These are phyloP conservation scores for Ilyonectria sp. DNA, from an alignment of 2,329 filamentous ascomycete genomes.

Conservation along the genomic window DNA sequence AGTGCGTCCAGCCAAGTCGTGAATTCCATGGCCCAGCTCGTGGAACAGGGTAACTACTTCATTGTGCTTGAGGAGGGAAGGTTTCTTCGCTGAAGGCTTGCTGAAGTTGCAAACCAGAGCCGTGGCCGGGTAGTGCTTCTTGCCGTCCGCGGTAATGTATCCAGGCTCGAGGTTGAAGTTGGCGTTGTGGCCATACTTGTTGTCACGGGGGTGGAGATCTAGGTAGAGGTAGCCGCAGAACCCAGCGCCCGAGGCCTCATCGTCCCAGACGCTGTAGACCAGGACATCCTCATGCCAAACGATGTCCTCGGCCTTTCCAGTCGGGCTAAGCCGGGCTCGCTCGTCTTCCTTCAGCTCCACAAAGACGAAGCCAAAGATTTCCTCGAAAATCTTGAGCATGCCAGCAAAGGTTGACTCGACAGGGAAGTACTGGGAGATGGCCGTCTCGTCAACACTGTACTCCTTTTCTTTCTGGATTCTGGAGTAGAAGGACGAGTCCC, in stretches of 20 bases:
- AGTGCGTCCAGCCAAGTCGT: conserved; percentile 76
- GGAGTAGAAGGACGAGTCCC: conserved; percentile 87
- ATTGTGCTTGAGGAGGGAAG: conserved; percentile 85
- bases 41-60: conserved; percentile 90
- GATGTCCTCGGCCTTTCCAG: conserved; percentile 79
- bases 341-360: conserved; percentile 80
- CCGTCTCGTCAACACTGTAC: conserved; percentile 83
- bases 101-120: conserved; percentile 90
- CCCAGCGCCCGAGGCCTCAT: conserved; percentile 76
- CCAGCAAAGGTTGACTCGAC: conserved; percentile 79
- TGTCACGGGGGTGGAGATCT: conserved; percentile 83
- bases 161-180: conserved; percentile 88
- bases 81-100: conserved; percentile 83
- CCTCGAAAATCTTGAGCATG: conserved; percentile 88
- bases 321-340: conserved; percentile 74
- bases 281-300: conserved; percentile 89
- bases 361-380: conserved; percentile 85
- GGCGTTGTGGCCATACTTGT: conserved; percentile 88
- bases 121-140: conserved; percentile 81
- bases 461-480: conserved; percentile 86
- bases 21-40: conserved; percentile 80
- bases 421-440: conserved; percentile 89
- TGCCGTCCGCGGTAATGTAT: conserved; percentile 76
- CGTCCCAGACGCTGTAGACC: conserved; percentile 87
- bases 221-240: conserved; percentile 90